Evolutionary conservation across 176 grass and related monocot species (phyloP), one percentile per base, ranked within the genome.

Genomic region (Musa acuminata): DNA sequence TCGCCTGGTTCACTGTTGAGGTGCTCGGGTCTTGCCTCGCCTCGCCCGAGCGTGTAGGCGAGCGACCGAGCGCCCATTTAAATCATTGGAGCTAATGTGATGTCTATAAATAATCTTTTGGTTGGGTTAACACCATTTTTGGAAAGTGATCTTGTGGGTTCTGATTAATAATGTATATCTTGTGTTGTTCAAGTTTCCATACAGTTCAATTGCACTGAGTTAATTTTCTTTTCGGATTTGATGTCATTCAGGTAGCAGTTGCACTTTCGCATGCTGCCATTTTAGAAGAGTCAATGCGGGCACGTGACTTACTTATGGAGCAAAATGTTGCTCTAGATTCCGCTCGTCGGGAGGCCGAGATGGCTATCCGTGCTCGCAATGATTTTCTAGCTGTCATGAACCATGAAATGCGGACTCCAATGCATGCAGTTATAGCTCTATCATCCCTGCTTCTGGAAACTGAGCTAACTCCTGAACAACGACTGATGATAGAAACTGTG

Each of bases 361-460:
- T 87, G 94, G 94, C 90, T 24, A 98, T 98, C 67, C 85, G 94
- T 69, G 94, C 90, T 70, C 90, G 94, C 52, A 93, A 93, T 52
- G 94, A 98, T 85, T 98, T 98, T 53, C 75, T 98, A 71, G 94
- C 94, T 72, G 94, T 98, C 55, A 98, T 98, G 94, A 98, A 98
- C 80, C 94, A 98, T 12, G 94, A 98, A 87, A 98, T 98, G 94
- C 79, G 88, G 51, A 98, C 94, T 64, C 94, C 94, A 27, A 98
- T 98, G 94, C 87, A 91, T 82, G 87, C 90, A 76, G 91, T 98
- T 65, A 98, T 98, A 83, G 94, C 90, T 50, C 85, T 98, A 27
- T 93, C 94, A 2, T 93, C 90, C 60, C 77, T 98, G 74, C 85
- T 98, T 83, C 75, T 98, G 75, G 94, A 98, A 88, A 93, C 94